phyloP scores from a whole-genome alignment of 371 early-diverging fungal genomes.

The Mortierella sp. region DNA sequence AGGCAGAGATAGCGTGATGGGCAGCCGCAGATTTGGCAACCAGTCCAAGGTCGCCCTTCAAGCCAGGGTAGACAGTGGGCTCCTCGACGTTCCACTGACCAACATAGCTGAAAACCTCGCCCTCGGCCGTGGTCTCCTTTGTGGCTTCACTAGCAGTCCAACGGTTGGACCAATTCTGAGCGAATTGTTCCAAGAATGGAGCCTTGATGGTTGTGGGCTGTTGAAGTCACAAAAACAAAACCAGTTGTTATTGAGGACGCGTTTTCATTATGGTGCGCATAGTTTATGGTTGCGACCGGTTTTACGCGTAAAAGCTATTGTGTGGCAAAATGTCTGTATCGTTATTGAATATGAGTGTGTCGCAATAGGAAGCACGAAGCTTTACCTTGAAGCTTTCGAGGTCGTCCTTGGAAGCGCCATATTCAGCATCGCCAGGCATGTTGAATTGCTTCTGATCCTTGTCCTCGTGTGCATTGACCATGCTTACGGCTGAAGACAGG shows the following conservation, averaged over 20 bases:
- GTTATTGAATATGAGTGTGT: too few relatives aligned
- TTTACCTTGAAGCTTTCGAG: conserved; percentile 45
- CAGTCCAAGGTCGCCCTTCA: conserved; percentile 77
- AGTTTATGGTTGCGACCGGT: too few relatives aligned
- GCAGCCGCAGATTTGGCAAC: conserved; percentile 82
- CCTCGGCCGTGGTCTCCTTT: conserved; percentile 62
- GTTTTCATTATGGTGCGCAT: conserved; percentile 1
- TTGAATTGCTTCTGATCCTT: conserved; percentile 33
- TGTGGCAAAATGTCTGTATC: too few relatives aligned
- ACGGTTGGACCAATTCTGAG: conserved; percentile 60
- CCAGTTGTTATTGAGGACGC: neutral
- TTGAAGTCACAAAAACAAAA: neutral
- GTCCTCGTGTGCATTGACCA: conserved; percentile 43
- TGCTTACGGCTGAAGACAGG: conserved; percentile 48
- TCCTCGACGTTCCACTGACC: conserved; percentile 85
- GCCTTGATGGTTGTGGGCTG: conserved; percentile 60
- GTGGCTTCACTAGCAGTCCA: conserved; percentile 79
- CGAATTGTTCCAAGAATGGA: conserved; percentile 82
- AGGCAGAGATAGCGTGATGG: conserved; percentile 84
- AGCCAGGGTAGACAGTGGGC: conserved; percentile 60
- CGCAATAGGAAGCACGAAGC: neutral
- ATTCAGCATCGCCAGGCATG: conserved; percentile 41
- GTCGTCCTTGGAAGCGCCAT: conserved; percentile 1
- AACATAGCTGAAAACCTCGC: conserved; percentile 69
- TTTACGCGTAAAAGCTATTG: too few relatives aligned